Evolutionary conservation across 176 grass and related monocot species (phyloP), one percentile per base, ranked within the genome.

Genomic region (Poa pratensis): DNA sequence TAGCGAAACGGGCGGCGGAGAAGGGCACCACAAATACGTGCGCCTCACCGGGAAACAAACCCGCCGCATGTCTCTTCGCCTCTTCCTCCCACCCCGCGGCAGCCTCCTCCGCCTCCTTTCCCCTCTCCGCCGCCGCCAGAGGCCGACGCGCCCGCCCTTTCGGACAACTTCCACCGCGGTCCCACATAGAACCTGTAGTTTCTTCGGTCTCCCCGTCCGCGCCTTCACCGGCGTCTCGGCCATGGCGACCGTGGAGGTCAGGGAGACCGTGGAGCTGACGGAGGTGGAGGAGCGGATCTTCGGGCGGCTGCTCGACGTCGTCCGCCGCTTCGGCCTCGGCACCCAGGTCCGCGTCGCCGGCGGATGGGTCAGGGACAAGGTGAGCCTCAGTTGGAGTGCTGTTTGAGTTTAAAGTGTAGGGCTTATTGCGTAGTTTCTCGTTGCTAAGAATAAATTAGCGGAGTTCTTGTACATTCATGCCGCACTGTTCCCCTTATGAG

Each of bases 201-300:
- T 24, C 48, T 66, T 78, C 65, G 30, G 40, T 32, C 30, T 37
- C 55, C 35, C 45, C 67, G 5, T 7, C 0, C 57, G 80, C 37
- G 75, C 75, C 50, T 66, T 75, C 49, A 87, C 84, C 80, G 28
- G 49, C 26, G 3, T 42, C 67, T 7, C 57, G 48, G 80, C 48
- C 80, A 87, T 87, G 84, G 75, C 75, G 27, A 75, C 37, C 52
- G 6, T 86, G 13, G 62, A 51, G 43, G 87, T 98, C 64, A 92
- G 73, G 87, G 89, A 95, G 71, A 55, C 55, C 80, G 89, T 98
- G 40, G 93, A 90, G 74, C 82, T 95, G 57, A 90, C 89, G 3
- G 88, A 92, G 83, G 90, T 90, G 78, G 96, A 98, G 88, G 87
- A 90, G 54, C 20, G 40, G 69, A 98, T 98, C 52, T 98, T 95